These are phyloP conservation scores for Mortierella polycephala DNA, from an alignment of 371 early-diverging fungal genomes.

Conservation along the genomic window DNA sequence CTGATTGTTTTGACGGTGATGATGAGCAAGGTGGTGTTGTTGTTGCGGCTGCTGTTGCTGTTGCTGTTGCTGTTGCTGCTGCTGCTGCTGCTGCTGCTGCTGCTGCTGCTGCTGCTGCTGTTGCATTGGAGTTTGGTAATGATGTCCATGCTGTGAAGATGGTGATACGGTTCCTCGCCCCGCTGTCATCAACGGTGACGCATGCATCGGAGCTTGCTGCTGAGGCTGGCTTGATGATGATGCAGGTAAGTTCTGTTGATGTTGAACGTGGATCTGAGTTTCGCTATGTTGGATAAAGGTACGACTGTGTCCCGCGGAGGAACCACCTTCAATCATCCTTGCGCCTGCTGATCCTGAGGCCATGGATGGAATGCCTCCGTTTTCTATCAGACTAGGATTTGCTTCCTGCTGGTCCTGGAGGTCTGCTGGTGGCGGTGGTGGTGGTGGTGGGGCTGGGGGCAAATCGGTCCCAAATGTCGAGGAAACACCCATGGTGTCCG, in stretches of 20 bases:
- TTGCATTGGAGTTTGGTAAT: background rate
- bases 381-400: conserved; percentile 30
- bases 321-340: conserved; percentile 44
- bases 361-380: conserved; percentile 34
- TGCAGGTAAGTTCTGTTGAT: conserved; percentile 10
- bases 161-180: background rate
- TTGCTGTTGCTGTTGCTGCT: background rate
- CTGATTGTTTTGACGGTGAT: too few species aligned
- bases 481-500: conserved; percentile 50
- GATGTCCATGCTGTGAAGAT: background rate
- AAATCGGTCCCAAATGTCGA: conserved; percentile 44
- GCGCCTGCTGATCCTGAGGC: conserved; percentile 29
- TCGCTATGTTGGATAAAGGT: background rate
- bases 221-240: background rate
- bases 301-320: conserved; percentile 8
- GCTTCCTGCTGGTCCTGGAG: conserved; percentile 46
- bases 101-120: conserved; percentile 6
- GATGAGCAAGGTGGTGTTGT: too few species aligned
- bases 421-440: conserved; percentile 51
- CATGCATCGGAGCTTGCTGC: background rate
- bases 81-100: conserved; percentile 5
- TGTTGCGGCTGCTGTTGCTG: background rate
- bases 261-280: conserved; percentile 20
- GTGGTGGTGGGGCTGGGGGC: conserved; percentile 52
- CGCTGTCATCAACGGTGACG: background rate